Evolutionary conservation across 129 eudicot genomes (phyloP).

Genomic region (Logfia minima): DNA sequence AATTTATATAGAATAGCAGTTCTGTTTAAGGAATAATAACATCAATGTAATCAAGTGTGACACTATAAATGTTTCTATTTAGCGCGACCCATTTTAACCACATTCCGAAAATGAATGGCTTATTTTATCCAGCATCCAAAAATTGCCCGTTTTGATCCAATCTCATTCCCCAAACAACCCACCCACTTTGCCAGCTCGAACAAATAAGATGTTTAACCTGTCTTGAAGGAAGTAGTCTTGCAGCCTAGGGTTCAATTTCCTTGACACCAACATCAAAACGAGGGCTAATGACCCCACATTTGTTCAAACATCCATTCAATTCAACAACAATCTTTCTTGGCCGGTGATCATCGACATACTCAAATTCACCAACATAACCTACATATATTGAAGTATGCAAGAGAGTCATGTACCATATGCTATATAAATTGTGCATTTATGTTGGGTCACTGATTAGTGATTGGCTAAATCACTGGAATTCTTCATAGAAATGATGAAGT

Average conservation of each 20-base stretch:
- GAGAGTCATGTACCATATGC: neutral
- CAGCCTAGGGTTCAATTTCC: constrained; percentile 74
- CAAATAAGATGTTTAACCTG: constrained; percentile 40
- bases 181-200: neutral
- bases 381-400: neutral
- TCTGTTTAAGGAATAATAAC: neutral
- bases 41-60: neutral
- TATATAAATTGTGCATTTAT: neutral
- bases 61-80: neutral
- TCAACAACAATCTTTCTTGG: constrained; percentile 82
- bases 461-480: too few species aligned
- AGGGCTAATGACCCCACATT: constrained; percentile 79
- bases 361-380: constrained; percentile 78
- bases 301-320: constrained; percentile 70
- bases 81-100: neutral
- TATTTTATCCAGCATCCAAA: neutral
- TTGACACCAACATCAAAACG: constrained; percentile 78
- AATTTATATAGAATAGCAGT: neutral
- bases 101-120: too few species aligned
- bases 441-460: too few species aligned
- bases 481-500: too few species aligned
- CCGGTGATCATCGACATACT: constrained; percentile 78
- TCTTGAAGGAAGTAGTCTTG: constrained; percentile 73
- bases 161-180: neutral
- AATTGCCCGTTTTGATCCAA: neutral